Base-by-base conservation (phyloP, 140 eudicot species). In the Cichorium intybus region DNA sequence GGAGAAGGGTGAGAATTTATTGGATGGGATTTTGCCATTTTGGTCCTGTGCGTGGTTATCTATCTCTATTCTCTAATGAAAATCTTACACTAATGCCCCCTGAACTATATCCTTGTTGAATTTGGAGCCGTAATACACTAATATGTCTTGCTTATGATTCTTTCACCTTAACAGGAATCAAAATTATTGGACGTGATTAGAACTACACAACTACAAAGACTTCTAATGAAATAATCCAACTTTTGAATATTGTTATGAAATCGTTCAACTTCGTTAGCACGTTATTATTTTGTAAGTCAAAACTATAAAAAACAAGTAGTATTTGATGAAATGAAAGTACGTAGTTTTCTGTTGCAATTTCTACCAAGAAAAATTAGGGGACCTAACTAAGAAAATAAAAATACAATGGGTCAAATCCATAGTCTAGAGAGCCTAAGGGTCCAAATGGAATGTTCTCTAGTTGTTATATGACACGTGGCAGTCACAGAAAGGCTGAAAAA, bases 1-100 rank as follows among this genome's bases (percentile, higher is more conserved):
- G 48, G 45, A 28, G 0, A 53, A 18, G 59, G 60, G 22, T 65
- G 70, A 33, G 70, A 57, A 27, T 65, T 71, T 28, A 68, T 67
- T 56, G 52, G 59, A 27, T 68, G 64, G 56, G 64, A 33, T 18
- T 18, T 14, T 10, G 24, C 8, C n/a, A 29, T 24, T 6, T 12
- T 50, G 7, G 47, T 28, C 17, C 26, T 67, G 62, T 67, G 70
- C 51, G 22, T 73, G 62, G 58, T 20, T 43, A 43, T 43, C 49
- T 43, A 43, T 56, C 10, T 20, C 39, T 64, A 24, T 64, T 22
- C 45, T 34, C 46, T 22, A 10, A 2, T 17, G 24, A 29, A 24
- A 52, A 45, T 11, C 3, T 56, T 28, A 46, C 66, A 57, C 12
- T 20, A 41, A 14, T 62, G 8, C 37, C 58, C 74, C 66, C 7